Base-by-base conservation (phyloP, 192 early-diverging fungal species). In the Ramicandelaber brevisporus region DNA sequence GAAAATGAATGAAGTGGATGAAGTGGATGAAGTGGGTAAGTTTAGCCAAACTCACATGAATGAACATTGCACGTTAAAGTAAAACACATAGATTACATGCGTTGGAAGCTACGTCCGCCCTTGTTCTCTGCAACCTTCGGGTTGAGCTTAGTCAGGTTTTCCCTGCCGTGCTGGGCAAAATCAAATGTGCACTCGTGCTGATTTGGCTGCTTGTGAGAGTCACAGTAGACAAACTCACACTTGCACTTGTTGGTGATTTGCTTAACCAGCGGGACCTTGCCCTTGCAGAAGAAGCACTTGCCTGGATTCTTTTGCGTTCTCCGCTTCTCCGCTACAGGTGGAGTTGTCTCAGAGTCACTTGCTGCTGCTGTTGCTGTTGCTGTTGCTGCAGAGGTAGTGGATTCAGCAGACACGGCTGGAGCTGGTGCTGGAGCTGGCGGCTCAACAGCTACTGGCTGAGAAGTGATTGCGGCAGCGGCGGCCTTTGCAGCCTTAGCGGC, bases 131-230 rank as follows among this genome's bases (percentile, higher is more conserved):
- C 70, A 37, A 75, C 44, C 42, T 67, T 70, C 14, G 72, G 76
- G 34, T 80, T 80, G 29, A 59, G 68, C 45, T 69, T 73, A 27
- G 65, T 59, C 27, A 80, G 44, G 26, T 61, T 50, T 15, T 66
- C 63, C 49, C 68, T 64, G 43, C 67, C 76, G 45, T 61, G 48
- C 20, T 62, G 54, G 38, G 63, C 65, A 57, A 65, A 67, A 54
- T 80, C 73, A 57, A 80, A 70, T 42, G 72, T 68, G 47, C 76
- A 80, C 31, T 72, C 57, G 41, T 80, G 76, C 31, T 66, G 59
- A 38, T 71, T 56, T 5, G 68, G 61, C 23, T 55, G 61, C 40
- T 65, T 67, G 50, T 80, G 76, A 11, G 57, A 41, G 27, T 76
- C 73, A 42, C 76, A 80, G 38, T 67, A 80, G 13, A 74, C 57